phyloP scores from a whole-genome alignment of 768 basidiomycete species.

The Multifurca ochricompacta region DNA sequence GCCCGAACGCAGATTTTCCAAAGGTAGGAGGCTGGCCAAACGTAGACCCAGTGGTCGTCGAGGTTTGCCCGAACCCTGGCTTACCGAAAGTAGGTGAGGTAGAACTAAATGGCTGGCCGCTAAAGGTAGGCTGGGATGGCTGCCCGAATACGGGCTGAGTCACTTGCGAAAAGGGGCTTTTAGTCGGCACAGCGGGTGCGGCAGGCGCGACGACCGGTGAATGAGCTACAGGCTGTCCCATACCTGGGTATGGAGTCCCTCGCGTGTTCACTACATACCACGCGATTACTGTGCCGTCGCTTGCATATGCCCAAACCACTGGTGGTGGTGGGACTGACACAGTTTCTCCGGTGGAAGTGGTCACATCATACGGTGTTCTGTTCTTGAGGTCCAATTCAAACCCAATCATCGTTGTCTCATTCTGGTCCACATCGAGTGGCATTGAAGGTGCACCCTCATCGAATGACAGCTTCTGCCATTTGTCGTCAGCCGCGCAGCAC shows the following conservation, averaged over 20 bases:
- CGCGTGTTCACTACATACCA: slow-evolving; percentile 62
- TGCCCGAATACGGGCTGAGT: slow-evolving; percentile 22
- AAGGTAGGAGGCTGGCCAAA: slow-evolving; percentile 15
- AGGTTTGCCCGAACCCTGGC: slow-evolving; percentile 13
- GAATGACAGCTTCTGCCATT: slow-evolving; percentile 39
- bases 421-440: slow-evolving; percentile 59
- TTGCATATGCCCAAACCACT: slow-evolving; percentile 66
- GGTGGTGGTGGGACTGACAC: slow-evolving; percentile 44
- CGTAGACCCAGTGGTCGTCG: slow-evolving; percentile 1
- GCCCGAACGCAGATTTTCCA: slow-evolving; percentile 10
- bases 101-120: slow-evolving; percentile 22
- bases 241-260: slow-evolving; percentile 46
- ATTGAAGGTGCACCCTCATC: slow-evolving; percentile 49
- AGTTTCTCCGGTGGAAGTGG: slow-evolving; percentile 35
- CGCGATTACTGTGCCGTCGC: slow-evolving; percentile 67
- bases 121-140: slow-evolving; percentile 23
- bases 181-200: neutral
- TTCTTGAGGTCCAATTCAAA: slow-evolving; percentile 62
- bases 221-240: slow-evolving; percentile 28
- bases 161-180: slow-evolving; percentile 8
- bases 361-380: slow-evolving; percentile 31
- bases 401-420: slow-evolving; percentile 62
- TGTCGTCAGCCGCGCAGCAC: slow-evolving; percentile 30
- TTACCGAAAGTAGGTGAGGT: slow-evolving; percentile 25
- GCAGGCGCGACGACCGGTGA: slow-evolving; percentile 8